These are phyloP conservation scores for Stemphylium lycopersici DNA, from an alignment of 2,329 filamentous ascomycete genomes.

Conservation along the genomic window DNA sequence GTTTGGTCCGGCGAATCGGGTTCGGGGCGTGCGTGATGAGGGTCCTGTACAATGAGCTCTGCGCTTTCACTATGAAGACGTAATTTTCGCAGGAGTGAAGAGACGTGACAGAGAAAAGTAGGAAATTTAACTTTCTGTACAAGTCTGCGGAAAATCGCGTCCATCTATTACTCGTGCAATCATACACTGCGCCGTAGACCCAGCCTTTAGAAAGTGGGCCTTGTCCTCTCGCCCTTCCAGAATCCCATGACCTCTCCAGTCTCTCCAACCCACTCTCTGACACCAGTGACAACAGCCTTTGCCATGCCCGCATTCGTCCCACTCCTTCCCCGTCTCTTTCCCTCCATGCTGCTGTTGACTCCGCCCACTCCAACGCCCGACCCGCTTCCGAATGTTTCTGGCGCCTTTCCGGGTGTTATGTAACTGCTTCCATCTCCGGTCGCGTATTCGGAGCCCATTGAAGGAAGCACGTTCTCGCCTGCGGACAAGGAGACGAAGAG, in stretches of 20 bases:
- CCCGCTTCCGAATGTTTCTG: constrained; percentile 30
- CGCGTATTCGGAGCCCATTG: constrained; percentile 80
- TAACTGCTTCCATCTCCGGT: constrained; percentile 63
- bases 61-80: too few species aligned
- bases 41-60: too few species aligned
- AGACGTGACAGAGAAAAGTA: background rate
- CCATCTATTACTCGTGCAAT: constrained; percentile 20
- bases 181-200: background rate
- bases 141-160: background rate
- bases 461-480: constrained; percentile 92
- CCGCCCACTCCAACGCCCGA: constrained; percentile 40
- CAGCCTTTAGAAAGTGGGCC: constrained; percentile 46
- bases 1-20: too few species aligned
- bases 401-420: constrained; percentile 52
- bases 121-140: background rate
- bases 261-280: constrained; percentile 68
- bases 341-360: constrained; percentile 28
- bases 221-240: constrained; percentile 64
- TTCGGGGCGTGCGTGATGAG: too few species aligned
- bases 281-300: constrained; percentile 64
- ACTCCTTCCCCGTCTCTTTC: constrained; percentile 52
- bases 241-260: constrained; percentile 68
- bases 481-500: constrained; percentile 94
- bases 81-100: too few species aligned
- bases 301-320: constrained; percentile 63